Conservation (phyloP, 1,284 basidiomycete genomes). For the Boletus albobrunnescens region DNA sequence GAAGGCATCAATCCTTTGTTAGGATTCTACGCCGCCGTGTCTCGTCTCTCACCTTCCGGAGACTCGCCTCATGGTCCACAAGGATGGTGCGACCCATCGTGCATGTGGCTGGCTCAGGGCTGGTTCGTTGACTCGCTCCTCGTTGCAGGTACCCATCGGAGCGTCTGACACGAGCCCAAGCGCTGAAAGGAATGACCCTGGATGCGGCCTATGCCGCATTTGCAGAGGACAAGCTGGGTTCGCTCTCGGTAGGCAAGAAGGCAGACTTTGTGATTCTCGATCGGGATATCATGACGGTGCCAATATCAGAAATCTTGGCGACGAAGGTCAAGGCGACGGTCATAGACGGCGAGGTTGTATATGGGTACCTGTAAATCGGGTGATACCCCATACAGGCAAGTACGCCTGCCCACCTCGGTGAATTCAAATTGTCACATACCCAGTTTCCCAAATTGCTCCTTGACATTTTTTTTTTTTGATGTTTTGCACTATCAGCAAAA, state of each 20-base stretch:
- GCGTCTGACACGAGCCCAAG: constrained; percentile 69
- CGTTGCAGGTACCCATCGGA: constrained; percentile 63
- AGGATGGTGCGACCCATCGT: constrained; percentile 62
- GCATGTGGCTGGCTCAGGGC: no score
- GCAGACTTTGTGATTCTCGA: constrained; percentile 86
- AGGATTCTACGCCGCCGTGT: constrained; percentile 85
- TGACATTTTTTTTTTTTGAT: neutral
- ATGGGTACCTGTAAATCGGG: constrained; percentile 42
- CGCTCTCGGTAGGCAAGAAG: constrained; percentile 67
- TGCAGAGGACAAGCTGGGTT: constrained; percentile 65
- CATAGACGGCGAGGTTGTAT: constrained; percentile 72
- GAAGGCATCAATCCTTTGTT: constrained; percentile 77
- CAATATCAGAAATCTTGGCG: constrained; percentile 51
- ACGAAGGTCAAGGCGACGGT: constrained; percentile 58
- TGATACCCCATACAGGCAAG: neutral
- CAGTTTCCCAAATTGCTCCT: neutral
- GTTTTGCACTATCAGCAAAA: neutral
- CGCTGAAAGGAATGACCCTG: constrained; percentile 81
- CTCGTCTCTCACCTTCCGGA: constrained; percentile 66
- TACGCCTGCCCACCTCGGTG: no score
- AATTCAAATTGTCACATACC: constrained; percentile 1
- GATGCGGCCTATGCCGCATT: constrained; percentile 87
- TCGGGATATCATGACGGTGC: constrained; percentile 71
- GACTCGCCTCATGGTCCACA: constrained; percentile 74
- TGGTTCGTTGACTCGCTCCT: neutral